phyloP scores from a whole-genome alignment of 306 rosid species.

The Fragaria ananassa region DNA sequence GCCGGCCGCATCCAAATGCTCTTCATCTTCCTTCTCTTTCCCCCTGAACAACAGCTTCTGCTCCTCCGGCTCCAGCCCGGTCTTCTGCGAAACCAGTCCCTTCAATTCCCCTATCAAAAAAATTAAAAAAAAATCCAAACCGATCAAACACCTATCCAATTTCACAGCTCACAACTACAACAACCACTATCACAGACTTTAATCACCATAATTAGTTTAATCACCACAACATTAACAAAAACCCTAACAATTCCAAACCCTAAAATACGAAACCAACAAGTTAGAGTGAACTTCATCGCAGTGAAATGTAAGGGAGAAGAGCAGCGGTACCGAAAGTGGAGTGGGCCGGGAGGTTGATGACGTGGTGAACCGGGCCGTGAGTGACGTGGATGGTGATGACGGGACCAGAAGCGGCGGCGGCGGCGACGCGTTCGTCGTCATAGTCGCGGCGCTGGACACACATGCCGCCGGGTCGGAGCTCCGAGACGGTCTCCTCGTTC shows the following conservation, averaged over 20 bases:
- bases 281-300: not conserved
- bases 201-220: not conserved
- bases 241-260: not conserved
- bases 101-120: constrained; percentile 65
- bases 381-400: constrained; percentile 37
- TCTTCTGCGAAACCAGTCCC: constrained; percentile 48
- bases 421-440: constrained; percentile 6
- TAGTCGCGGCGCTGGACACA: constrained; percentile 42
- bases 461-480: constrained; percentile 47
- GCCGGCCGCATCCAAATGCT: constrained; percentile 61
- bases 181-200: not conserved
- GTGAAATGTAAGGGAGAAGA: not conserved
- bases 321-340: constrained; percentile 44
- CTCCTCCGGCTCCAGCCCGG: constrained; percentile 59
- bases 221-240: not conserved
- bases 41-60: constrained; percentile 73
- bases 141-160: constrained; percentile 17
- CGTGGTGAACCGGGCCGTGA: constrained; percentile 32
- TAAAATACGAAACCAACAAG: not conserved
- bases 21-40: constrained; percentile 65
- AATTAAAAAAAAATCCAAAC: constrained; percentile 17
- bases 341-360: constrained; percentile 40
- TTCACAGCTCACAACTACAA: not conserved
- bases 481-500: constrained; percentile 33
- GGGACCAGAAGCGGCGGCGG: constrained; percentile 20